Conservation (phyloP, 2,329 filamentous ascomycete genomes). For the Pseudogymnoascus sp. region DNA sequence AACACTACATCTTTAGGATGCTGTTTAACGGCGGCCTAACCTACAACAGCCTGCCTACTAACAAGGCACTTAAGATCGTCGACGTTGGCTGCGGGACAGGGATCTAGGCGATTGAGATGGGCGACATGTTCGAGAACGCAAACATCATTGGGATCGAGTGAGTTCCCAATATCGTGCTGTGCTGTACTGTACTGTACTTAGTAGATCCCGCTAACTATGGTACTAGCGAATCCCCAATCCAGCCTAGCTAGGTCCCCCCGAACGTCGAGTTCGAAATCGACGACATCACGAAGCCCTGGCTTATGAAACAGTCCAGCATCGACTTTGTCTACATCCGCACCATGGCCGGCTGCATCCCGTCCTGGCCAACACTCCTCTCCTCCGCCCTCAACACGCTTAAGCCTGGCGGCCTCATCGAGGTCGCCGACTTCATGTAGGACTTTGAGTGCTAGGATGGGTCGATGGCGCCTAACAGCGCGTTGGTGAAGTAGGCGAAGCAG, state of each 20-base stretch:
- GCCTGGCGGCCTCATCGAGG: constrained; percentile 26
- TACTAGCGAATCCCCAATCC: constrained; percentile 50
- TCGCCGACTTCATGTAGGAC: constrained; percentile 22
- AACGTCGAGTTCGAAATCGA: constrained; percentile 60
- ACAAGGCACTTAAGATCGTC: constrained; percentile 34
- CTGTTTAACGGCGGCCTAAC: constrained; percentile 23
- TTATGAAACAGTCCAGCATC: constrained; percentile 37
- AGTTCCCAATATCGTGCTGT: constrained; percentile 31
- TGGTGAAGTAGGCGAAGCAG: constrained; percentile 12
- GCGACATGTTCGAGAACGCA: constrained; percentile 36
- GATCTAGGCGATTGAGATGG: constrained; percentile 55
- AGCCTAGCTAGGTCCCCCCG: constrained; percentile 47
- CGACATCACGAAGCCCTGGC: constrained; percentile 48
- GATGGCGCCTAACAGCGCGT: constrained; percentile 15
- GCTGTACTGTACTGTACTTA: constrained; percentile 17
- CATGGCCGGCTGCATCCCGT: constrained; percentile 47
- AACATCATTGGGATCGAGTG: constrained; percentile 19
- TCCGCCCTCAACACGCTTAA: constrained; percentile 36
- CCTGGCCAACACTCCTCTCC: constrained; percentile 47
- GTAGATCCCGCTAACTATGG: constrained; percentile 35
- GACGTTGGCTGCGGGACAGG: constrained; percentile 51
- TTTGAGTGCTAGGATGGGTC: constrained; percentile 13
- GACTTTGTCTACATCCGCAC: constrained; percentile 53
- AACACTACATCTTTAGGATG: constrained; percentile 22
- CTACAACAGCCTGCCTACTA: constrained; percentile 18